Percentiles rank a stretch among this genome's conserved stretches.
Conservation (phyloP, 495 filamentous ascomycete species). For the Pyronema omphalodes region DNA sequence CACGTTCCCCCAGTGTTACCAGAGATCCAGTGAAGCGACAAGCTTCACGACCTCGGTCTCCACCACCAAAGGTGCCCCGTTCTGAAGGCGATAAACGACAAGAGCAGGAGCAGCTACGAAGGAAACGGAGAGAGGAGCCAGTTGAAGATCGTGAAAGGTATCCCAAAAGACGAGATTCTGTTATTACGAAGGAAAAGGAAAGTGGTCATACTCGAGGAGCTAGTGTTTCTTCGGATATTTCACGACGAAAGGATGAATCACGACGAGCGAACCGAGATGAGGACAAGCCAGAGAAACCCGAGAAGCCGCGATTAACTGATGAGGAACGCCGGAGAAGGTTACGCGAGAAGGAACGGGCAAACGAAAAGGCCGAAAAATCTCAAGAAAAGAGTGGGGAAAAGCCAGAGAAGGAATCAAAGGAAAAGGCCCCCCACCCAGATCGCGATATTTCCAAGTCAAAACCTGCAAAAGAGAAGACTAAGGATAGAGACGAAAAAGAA, state of each 20-base stretch:
- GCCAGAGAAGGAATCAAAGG: not conserved
- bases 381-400: not conserved
- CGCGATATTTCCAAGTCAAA: no score
- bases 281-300: not conserved
- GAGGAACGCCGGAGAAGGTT: slow-evolving; percentile 5
- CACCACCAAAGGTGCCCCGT: not conserved
- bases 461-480: not conserved
- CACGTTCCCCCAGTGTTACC: not conserved
- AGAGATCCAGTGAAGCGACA: not conserved
- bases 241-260: not conserved
- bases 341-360: not conserved
- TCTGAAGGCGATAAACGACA: slow-evolving; percentile 3
- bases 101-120: slow-evolving; percentile 11
- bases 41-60: not conserved
- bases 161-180: not conserved
- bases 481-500: not conserved
- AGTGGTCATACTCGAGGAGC: not conserved
- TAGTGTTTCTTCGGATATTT: not conserved
- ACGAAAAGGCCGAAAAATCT: not conserved
- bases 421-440: not conserved
- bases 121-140: slow-evolving; percentile 1
- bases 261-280: not conserved
- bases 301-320: slow-evolving; percentile 6
- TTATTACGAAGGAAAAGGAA: not conserved
- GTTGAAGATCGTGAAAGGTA: not conserved